These are phyloP conservation scores for Stereum hirsutum DNA, from an alignment of 1,284 basidiomycete genomes.

Conservation along the genomic window DNA sequence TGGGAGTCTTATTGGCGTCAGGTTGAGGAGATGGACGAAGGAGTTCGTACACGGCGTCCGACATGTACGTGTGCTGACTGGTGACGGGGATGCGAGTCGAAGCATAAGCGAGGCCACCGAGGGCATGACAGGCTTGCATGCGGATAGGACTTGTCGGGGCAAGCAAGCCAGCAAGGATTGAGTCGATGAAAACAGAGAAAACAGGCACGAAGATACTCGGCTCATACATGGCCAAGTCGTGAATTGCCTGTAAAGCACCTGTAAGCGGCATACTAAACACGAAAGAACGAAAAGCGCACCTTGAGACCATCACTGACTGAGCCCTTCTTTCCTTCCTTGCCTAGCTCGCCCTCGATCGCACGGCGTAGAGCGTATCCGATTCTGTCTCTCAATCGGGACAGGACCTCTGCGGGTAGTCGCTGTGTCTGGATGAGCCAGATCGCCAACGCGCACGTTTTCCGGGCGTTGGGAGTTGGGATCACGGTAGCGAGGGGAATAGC, in stretches of 20 bases:
- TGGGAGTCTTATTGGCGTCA: too few species aligned
- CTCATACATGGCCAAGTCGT: constrained; percentile 54
- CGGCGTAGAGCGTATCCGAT: constrained; percentile 62
- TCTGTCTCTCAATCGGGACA: constrained; percentile 48
- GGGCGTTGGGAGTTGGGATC: constrained; percentile 68
- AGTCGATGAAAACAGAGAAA: constrained; percentile 50
- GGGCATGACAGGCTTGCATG: constrained; percentile 60
- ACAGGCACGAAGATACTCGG: constrained; percentile 55
- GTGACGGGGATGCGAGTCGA: constrained; percentile 36
- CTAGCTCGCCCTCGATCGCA: constrained; percentile 74
- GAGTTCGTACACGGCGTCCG: constrained; percentile 34
- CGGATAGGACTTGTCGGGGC: constrained; percentile 53
- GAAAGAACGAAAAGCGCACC: constrained; percentile 27
- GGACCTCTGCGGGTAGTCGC: constrained; percentile 49
- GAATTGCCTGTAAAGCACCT: constrained; percentile 52
- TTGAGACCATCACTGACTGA: constrained; percentile 65
- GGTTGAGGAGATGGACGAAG: constrained; percentile 19
- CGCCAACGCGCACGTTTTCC: constrained; percentile 72
- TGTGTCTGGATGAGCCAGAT: constrained; percentile 66
- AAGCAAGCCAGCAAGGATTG: constrained; percentile 52
- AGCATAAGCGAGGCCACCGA: constrained; percentile 56
- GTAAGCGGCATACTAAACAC: constrained; percentile 9
- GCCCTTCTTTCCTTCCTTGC: constrained; percentile 80
- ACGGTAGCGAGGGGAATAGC: constrained; percentile 58
- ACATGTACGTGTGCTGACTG: constrained; percentile 39